Evolutionary conservation across 371 early-diverging fungal genomes (phyloP), one percentile per base, ranked within the genome.

Genomic region (Syncephalastrum racemosum): DNA sequence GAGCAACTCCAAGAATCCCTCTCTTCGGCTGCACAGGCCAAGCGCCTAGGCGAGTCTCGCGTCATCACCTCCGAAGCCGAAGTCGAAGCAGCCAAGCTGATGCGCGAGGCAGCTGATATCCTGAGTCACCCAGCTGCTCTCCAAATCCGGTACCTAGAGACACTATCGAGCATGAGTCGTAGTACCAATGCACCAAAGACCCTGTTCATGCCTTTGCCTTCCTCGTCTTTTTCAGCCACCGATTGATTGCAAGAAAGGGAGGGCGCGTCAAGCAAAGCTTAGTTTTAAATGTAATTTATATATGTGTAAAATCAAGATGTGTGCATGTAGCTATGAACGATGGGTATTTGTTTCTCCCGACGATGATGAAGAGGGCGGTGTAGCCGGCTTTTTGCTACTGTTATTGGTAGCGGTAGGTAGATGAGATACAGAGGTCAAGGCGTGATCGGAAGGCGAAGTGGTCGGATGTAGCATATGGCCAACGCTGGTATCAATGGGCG

Each of bases 51-150:
- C 45, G 90, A 95, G 75, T 83, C 89, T 41, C 90, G 92, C 68
- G 86, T 96, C 22, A 96, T 96, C 63, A 83, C 89, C 19, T 95
- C 96, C 1, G 73, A 87, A 58, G 95, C 96, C 14, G 96, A 95
- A 58, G 96, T 96, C 3, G 92, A 95, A 43, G 74, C 91, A 18
- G 95, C 96, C 40, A 94, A 90, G 60, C 70, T 96, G 43, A 96
- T 96, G 96, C 77, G 95, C 36, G 90, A 96, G 64, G 96, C 96
- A 25, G 87, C 91, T 3, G 86, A 88, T 59, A 82, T 90, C 46
- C 70, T 87, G 22, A 84, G 75, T 55, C 79, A 77, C 18, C 85
- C 84, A n/a, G 86, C 90, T 5, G 92, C 91, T 1, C 89, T 85
- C 87, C 93, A 92, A 60, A 92, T 92, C 53, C 83, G 92, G 27